phyloP scores from a whole-genome alignment of 371 early-diverging fungal species.

The Mucor piriformis region DNA sequence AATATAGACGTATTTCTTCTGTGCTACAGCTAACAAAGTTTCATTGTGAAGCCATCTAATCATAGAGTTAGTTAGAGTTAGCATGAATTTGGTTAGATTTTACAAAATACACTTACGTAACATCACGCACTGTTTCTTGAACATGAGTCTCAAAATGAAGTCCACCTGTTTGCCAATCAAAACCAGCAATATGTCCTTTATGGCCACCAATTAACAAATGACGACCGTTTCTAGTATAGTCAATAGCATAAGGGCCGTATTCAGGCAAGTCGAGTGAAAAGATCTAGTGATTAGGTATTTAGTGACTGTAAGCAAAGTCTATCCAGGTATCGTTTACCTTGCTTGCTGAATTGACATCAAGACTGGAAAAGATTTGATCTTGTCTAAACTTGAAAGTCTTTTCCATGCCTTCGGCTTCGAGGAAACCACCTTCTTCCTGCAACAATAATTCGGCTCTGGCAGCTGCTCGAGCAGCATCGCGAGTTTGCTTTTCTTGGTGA shows the following conservation, averaged over 20 bases:
- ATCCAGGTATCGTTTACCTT: conserved; percentile 60
- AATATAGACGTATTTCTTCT: conserved; percentile 95
- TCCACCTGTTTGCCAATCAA: conserved; percentile 90
- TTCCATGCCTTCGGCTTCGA: conserved; percentile 92
- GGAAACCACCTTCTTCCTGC: conserved; percentile 72
- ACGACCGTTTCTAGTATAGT: conserved; percentile 93
- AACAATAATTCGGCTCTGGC: conserved; percentile 79
- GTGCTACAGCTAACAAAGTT: conserved; percentile 96
- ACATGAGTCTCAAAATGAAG: conserved; percentile 88
- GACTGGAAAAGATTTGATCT: conserved; percentile 68
- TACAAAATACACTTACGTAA: conserved; percentile 62
- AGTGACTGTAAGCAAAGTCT: not conserved
- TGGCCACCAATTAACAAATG: conserved; percentile 87
- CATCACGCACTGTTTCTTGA: conserved; percentile 90
- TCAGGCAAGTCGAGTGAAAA: conserved; percentile 82
- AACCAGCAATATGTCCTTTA: conserved; percentile 91
- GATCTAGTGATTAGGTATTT: conserved; percentile 46
- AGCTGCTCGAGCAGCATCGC: conserved; percentile 77
- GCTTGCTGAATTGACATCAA: conserved; percentile 78
- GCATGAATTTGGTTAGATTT: not conserved
- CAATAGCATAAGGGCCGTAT: conserved; percentile 87
- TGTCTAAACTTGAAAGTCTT: conserved; percentile 89
- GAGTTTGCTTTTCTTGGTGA: conserved; percentile 59
- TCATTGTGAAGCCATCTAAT: conserved; percentile 94
- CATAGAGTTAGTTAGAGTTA: not conserved